Evolutionary conservation across 257 asterid species (phyloP).

Genomic region (Penstemon newberryi): DNA sequence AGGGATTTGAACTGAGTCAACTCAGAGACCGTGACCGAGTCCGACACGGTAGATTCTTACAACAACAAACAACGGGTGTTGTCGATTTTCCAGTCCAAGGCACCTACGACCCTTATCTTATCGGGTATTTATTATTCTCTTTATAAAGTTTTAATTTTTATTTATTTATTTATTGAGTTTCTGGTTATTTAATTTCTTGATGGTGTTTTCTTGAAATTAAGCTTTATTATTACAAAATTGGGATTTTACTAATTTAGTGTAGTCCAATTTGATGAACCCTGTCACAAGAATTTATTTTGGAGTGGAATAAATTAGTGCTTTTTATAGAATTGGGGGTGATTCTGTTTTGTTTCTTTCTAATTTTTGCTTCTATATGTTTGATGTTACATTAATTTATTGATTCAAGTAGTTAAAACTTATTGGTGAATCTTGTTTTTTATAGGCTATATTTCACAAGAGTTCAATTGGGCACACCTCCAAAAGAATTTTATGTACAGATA

Average conservation of each 20-base stretch:
- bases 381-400: no score
- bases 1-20: constrained; percentile 57
- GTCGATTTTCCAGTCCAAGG: constrained; percentile 86
- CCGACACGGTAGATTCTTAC: constrained; percentile 73
- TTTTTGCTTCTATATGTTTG: not conserved
- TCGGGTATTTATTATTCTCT: constrained; percentile 55
- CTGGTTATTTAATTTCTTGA: not conserved
- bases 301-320: not conserved
- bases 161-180: not conserved
- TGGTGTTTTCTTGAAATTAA: not conserved
- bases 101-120: constrained; percentile 84
- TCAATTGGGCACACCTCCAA: constrained; percentile 82
- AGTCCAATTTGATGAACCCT: not conserved
- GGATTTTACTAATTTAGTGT: not conserved
- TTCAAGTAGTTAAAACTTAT: not conserved
- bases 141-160: not conserved
- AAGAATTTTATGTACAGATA: constrained; percentile 89
- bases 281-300: not conserved
- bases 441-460: constrained; percentile 92
- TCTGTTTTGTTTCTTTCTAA: not conserved
- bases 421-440: constrained; percentile 29
- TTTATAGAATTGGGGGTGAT: constrained; percentile 17
- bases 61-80: constrained; percentile 51
- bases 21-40: constrained; percentile 66
- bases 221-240: not conserved